Percentiles rank a stretch among this genome's conserved stretches.
These are phyloP conservation scores for Xylariaceae sp. DNA, from an alignment of 2,329 filamentous ascomycete genomes.

Conservation along the genomic window DNA sequence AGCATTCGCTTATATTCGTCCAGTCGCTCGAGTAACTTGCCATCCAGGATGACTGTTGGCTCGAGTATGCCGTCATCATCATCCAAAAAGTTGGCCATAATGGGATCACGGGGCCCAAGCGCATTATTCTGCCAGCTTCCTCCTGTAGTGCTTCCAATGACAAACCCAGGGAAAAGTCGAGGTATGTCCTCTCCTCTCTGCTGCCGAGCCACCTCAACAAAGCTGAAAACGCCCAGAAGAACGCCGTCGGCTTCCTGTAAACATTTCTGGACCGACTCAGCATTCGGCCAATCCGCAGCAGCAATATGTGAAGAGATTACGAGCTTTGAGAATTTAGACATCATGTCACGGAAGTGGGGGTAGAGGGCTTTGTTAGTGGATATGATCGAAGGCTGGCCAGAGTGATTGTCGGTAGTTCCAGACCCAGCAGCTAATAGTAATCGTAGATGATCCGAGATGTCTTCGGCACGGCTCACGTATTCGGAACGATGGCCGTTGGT, in stretches of 20 bases:
- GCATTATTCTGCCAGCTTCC: conserved; percentile 83
- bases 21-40: conserved; percentile 72
- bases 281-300: conserved; percentile 89
- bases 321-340: conserved; percentile 99
- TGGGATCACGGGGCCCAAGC: conserved; percentile 61
- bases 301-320: conserved; percentile 98
- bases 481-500: conserved; percentile 78
- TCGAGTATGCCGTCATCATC: conserved; percentile 71
- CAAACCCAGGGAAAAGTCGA: conserved; percentile 88
- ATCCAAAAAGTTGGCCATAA: conserved; percentile 80
- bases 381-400: conserved; percentile 97
- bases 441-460: conserved; percentile 94
- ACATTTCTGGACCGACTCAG: conserved; percentile 92
- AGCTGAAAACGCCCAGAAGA: conserved; percentile 87
- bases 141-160: conserved; percentile 76
- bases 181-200: conserved; percentile 91
- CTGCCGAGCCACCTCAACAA: conserved; percentile 90
- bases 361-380: conserved; percentile 96
- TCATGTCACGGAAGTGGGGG: conserved; percentile 97
- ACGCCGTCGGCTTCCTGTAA: conserved; percentile 97
- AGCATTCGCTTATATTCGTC: conserved; percentile 84
- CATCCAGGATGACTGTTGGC: conserved; percentile 70
- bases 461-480: conserved; percentile 91
- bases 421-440: conserved; percentile 92
- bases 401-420: conserved; percentile 97